Evolutionary conservation across 208 protist genomes (phyloP).

Genomic region (Porcisia deanei): DNA sequence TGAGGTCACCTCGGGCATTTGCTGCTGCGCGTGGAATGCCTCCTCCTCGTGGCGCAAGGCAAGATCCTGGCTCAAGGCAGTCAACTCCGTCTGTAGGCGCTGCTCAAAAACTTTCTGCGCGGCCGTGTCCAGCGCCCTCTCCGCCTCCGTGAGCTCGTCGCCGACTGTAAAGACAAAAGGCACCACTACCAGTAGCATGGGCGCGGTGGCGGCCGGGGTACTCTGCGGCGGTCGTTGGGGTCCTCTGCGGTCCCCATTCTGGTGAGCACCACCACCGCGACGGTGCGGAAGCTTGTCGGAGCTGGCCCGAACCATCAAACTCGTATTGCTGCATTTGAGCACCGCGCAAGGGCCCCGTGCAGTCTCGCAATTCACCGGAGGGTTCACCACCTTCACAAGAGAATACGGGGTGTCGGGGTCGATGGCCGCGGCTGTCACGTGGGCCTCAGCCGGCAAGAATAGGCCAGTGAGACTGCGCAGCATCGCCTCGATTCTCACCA

Average conservation of each 20-base stretch:
- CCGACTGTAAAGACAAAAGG: slow-evolving; percentile 79
- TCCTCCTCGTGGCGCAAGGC: slow-evolving; percentile 84
- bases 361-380: slow-evolving; percentile 39
- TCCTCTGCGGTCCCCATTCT: background rate
- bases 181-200: slow-evolving; percentile 46
- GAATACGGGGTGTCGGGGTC: slow-evolving; percentile 63
- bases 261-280: slow-evolving; percentile 11
- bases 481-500: slow-evolving; percentile 49
- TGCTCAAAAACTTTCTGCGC: slow-evolving; percentile 67
- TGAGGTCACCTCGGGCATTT: slow-evolving; percentile 65
- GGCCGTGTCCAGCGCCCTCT: slow-evolving; percentile 69
- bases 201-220: background rate
- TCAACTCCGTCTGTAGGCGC: slow-evolving; percentile 56
- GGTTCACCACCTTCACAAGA: slow-evolving; percentile 71
- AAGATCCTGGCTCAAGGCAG: slow-evolving; percentile 55
- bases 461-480: slow-evolving; percentile 13
- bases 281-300: slow-evolving; percentile 14
- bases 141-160: slow-evolving; percentile 82
- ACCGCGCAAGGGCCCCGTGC: slow-evolving; percentile 52
- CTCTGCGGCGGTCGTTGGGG: background rate
- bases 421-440: slow-evolving; percentile 50
- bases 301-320: slow-evolving; percentile 16
- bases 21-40: slow-evolving; percentile 72
- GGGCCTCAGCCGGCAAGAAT: slow-evolving; percentile 12
- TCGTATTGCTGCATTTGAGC: slow-evolving; percentile 22